These are phyloP conservation scores for Sistotremastrum niveocremeum DNA, from an alignment of 768 basidiomycete genomes.

Conservation along the genomic window DNA sequence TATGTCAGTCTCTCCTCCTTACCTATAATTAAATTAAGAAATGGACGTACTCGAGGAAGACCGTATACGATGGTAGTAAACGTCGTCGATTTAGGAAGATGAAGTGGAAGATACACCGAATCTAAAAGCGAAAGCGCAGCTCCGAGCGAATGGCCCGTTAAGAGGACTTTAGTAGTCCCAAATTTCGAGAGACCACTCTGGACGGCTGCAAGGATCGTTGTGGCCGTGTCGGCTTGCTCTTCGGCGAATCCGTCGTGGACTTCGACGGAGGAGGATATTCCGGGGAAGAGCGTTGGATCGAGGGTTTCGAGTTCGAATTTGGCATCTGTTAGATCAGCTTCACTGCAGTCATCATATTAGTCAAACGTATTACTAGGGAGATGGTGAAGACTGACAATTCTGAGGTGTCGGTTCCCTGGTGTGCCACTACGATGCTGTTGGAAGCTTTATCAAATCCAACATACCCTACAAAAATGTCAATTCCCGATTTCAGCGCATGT, in stretches of 20 bases:
- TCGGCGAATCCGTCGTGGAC: slow-evolving; percentile 31
- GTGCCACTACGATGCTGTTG: slow-evolving; percentile 21
- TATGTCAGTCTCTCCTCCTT: no score
- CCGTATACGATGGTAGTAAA: slow-evolving; percentile 18
- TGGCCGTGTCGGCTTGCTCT: slow-evolving; percentile 32
- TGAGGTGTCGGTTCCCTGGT: slow-evolving; percentile 18
- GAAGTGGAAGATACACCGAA: slow-evolving; percentile 38
- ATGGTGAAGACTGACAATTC: slow-evolving; percentile 4
- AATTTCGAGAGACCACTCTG: slow-evolving; percentile 23
- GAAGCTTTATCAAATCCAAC: slow-evolving; percentile 1
- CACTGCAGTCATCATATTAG: slow-evolving; percentile 12
- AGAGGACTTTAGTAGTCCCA: slow-evolving; percentile 24
- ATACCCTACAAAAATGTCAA: not conserved
- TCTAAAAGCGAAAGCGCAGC: slow-evolving; percentile 41
- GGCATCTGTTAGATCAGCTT: slow-evolving; percentile 26
- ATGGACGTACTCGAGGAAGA: slow-evolving; percentile 19
- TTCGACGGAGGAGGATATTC: slow-evolving; percentile 23
- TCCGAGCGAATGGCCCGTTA: slow-evolving; percentile 33
- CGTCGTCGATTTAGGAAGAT: slow-evolving; percentile 23
- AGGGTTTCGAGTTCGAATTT: slow-evolving; percentile 20
- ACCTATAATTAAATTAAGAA: no score
- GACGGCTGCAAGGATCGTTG: slow-evolving; percentile 31
- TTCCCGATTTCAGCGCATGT: no score
- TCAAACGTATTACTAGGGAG: not conserved
- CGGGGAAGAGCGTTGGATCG: slow-evolving; percentile 29